A percentile compares a stretch with the other conserved stretches of the same genome.
These are phyloP conservation scores for Claviceps arundinis DNA, from an alignment of 2,329 filamentous ascomycete genomes.

Conservation along the genomic window DNA sequence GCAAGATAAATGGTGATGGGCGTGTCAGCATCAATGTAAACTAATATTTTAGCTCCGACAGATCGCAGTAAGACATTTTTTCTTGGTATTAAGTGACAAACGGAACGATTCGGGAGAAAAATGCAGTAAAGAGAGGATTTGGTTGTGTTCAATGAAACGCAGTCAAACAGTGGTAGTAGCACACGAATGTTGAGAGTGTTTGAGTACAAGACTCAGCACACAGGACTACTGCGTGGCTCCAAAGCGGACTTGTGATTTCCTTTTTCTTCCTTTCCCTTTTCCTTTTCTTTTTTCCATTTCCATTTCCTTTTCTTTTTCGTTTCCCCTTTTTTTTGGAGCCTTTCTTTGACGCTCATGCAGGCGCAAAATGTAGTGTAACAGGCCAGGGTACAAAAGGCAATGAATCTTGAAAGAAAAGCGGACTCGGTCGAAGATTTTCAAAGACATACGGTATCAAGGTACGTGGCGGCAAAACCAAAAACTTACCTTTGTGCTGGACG, in stretches of 20 bases:
- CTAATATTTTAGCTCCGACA: neutral
- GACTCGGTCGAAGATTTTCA: neutral
- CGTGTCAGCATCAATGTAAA: neutral
- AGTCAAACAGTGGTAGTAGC: neutral
- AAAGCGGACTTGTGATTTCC: neutral
- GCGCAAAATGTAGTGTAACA: neutral
- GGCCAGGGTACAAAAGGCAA: neutral
- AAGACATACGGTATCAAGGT: neutral
- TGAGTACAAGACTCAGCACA: neutral
- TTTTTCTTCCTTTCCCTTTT: neutral
- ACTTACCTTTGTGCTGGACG: slow-evolving; percentile 16
- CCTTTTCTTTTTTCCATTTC: neutral
- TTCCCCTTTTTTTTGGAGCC: neutral
- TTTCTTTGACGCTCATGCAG: neutral
- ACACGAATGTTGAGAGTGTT: neutral
- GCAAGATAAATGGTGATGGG: neutral
- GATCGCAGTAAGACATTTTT: neutral
- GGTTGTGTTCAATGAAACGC: neutral
- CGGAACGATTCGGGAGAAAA: neutral
- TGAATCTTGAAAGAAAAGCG: neutral
- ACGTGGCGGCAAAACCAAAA: neutral
- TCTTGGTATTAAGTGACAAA: neutral
- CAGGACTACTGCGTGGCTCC: neutral
- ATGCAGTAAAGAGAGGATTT: neutral
- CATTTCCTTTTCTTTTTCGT: neutral